Evolutionary conservation across 2,329 filamentous ascomycete genomes (phyloP).

Genomic region (Pestalotiopsis sp.): DNA sequence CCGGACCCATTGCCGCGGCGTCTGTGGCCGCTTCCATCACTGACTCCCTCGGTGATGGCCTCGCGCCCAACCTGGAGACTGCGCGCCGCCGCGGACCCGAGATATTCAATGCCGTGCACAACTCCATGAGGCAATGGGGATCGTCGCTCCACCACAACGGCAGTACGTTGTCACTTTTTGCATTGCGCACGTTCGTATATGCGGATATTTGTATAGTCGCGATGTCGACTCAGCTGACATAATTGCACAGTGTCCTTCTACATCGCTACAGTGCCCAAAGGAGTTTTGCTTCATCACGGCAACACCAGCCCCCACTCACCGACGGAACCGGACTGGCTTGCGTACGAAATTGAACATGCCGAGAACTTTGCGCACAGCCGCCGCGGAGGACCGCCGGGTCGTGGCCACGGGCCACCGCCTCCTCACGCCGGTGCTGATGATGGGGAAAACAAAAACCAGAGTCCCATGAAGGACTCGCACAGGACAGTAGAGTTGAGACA

Average conservation of each 20-base stretch:
- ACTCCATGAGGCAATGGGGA: constrained; percentile 64
- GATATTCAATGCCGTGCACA: constrained; percentile 64
- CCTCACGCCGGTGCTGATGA: neutral
- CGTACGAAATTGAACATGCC: constrained; percentile 66
- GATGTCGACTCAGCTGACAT: neutral
- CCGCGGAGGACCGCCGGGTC: neutral
- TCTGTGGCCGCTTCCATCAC: neutral
- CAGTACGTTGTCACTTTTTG: constrained; percentile 21
- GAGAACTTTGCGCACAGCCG: constrained; percentile 48
- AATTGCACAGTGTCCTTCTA: constrained; percentile 52
- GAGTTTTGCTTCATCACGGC: constrained; percentile 61
- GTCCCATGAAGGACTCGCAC: neutral
- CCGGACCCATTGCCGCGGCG: constrained; percentile 1
- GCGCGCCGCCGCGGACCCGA: constrained; percentile 40
- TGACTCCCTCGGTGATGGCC: neutral
- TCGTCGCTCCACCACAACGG: constrained; percentile 65
- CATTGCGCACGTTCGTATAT: neutral
- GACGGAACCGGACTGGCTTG: constrained; percentile 58
- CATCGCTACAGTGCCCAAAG: constrained; percentile 54
- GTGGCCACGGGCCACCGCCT: neutral
- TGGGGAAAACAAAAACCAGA: neutral
- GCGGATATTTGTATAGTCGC: neutral
- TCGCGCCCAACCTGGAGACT: constrained; percentile 8
- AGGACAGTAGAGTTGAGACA: neutral
- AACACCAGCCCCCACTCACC: constrained; percentile 41